Evolutionary conservation across 179 eudicot species (phyloP).

Genomic region (Silene noctiflora): DNA sequence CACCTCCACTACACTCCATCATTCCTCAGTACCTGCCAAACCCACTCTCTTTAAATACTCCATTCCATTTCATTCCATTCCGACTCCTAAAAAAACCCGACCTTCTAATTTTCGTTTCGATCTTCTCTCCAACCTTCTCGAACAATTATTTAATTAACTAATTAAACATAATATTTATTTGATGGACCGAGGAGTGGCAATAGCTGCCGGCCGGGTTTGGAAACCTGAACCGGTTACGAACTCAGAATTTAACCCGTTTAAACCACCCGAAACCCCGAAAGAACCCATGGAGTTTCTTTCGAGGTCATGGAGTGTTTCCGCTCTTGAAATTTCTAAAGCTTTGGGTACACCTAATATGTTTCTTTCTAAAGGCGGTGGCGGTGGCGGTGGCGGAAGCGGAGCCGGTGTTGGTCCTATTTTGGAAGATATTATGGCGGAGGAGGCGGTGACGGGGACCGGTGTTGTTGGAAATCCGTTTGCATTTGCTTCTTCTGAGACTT

Average conservation of each 20-base stretch:
- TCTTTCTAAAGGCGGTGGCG: slow-evolving; percentile 24
- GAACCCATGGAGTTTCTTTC: slow-evolving; percentile 96
- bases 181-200: slow-evolving; percentile 36
- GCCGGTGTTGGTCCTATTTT: slow-evolving; percentile 28
- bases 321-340: slow-evolving; percentile 68
- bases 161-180: not conserved
- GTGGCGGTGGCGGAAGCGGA: not conserved
- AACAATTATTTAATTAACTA: not conserved
- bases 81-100: too few relatives aligned
- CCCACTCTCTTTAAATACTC: not conserved
- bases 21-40: slow-evolving; percentile 19
- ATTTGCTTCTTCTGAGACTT: slow-evolving; percentile 79
- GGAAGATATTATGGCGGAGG: slow-evolving; percentile 48
- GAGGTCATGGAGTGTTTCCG: slow-evolving; percentile 88
- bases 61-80: too few relatives aligned
- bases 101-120: not conserved
- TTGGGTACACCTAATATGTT: slow-evolving; percentile 32
- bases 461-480: slow-evolving; percentile 62
- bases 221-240: slow-evolving; percentile 21
- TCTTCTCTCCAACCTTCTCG: not conserved
- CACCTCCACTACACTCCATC: too few relatives aligned
- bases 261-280: slow-evolving; percentile 70
- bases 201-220: slow-evolving; percentile 30
- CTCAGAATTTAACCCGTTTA: slow-evolving; percentile 32
- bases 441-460: slow-evolving; percentile 16